Evolutionary conservation across 108 stramenopile species (phyloP).

Genomic region (Conticribra guillardii): DNA sequence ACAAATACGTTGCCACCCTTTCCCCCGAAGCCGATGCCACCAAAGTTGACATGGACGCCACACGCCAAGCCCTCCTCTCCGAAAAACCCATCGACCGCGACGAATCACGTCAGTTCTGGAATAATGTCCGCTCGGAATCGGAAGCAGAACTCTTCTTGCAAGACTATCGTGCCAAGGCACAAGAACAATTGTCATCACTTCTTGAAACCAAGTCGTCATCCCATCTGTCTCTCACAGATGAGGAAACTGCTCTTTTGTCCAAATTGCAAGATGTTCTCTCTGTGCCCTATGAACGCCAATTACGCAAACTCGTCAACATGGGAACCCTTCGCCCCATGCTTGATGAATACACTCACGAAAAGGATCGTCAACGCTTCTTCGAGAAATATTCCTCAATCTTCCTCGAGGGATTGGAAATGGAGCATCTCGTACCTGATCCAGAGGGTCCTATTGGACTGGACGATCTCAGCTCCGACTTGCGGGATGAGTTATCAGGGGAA

Average conservation of each 20-base stretch:
- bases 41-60: slow-evolving; percentile 73
- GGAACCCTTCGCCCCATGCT: slow-evolving; percentile 77
- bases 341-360: slow-evolving; percentile 68
- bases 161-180: slow-evolving; percentile 36
- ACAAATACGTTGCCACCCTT: slow-evolving; percentile 61
- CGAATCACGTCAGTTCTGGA: slow-evolving; percentile 75
- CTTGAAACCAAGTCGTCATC: too few species aligned
- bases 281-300: slow-evolving; percentile 60
- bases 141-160: slow-evolving; percentile 71
- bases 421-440: slow-evolving; percentile 80
- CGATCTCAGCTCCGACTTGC: slow-evolving; percentile 52
- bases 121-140: slow-evolving; percentile 58
- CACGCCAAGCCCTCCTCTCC: slow-evolving; percentile 71
- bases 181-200: slow-evolving; percentile 35
- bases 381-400: slow-evolving; percentile 71
- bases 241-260: slow-evolving; percentile 20
- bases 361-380: slow-evolving; percentile 67
- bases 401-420: slow-evolving; percentile 77
- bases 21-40: slow-evolving; percentile 53
- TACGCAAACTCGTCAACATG: slow-evolving; percentile 70
- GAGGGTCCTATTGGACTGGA: slow-evolving; percentile 68
- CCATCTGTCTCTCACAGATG: slow-evolving; percentile 14
- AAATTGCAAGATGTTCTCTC: slow-evolving; percentile 58
- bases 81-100: slow-evolving; percentile 59
- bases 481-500: slow-evolving; percentile 34